A percentile compares a stretch with the other conserved stretches of the same genome.
These are phyloP conservation scores for Claviceps arundinis DNA, from an alignment of 2,329 filamentous ascomycete species.

Conservation along the genomic window DNA sequence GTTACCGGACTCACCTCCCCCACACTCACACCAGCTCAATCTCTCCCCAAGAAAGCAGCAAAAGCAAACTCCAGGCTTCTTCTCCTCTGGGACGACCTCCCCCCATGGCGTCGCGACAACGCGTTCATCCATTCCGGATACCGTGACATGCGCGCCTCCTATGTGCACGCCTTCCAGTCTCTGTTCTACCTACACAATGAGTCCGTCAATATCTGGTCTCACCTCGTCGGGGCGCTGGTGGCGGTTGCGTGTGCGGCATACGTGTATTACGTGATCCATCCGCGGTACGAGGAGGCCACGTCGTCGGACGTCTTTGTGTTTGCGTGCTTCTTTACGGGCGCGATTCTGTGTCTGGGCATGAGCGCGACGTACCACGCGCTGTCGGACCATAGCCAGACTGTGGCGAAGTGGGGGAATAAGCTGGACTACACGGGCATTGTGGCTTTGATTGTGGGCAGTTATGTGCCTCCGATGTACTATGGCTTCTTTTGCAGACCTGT, in stretches of 20 bases:
- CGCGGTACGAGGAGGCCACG: conserved; percentile 52
- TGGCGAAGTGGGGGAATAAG: conserved; percentile 78
- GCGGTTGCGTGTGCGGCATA: conserved; percentile 38
- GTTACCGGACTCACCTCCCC: conserved; percentile 11
- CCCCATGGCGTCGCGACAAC: conserved; percentile 47
- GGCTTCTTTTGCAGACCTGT: conserved; percentile 60
- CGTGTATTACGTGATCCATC: conserved; percentile 44
- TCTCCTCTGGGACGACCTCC: conserved; percentile 45
- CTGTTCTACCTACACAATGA: conserved; percentile 47
- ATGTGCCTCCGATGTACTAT: conserved; percentile 79
- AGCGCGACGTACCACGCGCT: conserved; percentile 77
- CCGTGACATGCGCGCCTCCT: conserved; percentile 36
- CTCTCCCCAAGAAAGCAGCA: conserved; percentile 25
- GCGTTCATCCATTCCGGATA: conserved; percentile 41
- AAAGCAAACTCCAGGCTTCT: conserved; percentile 24
- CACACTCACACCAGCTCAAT: conserved; percentile 8
- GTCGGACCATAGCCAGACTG: conserved; percentile 66
- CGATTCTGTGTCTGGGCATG: conserved; percentile 61
- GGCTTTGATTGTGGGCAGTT: conserved; percentile 79
- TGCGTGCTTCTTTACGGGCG: conserved; percentile 65
- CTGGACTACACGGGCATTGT: conserved; percentile 93
- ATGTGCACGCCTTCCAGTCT: conserved; percentile 30
- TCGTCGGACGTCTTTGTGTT: conserved; percentile 57
- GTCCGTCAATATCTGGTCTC: conserved; percentile 50
- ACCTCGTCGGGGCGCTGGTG: conserved; percentile 50